Evolutionary conservation across 139 green algal species (phyloP).

Genomic region (Chlamydomonas asymmetrica): DNA sequence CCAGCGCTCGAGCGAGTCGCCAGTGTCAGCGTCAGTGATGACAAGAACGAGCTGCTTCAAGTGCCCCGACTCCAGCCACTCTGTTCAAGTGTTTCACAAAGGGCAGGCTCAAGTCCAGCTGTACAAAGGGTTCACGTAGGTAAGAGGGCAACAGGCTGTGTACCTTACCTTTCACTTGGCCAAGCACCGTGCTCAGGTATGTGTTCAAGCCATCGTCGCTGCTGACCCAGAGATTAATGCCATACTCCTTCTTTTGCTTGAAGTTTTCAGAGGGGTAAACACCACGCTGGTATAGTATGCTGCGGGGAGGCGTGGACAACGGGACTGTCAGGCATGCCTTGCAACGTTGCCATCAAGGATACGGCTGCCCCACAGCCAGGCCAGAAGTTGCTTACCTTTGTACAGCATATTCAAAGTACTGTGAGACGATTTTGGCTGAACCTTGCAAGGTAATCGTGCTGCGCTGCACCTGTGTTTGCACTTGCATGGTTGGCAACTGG

Average conservation of each 20-base stretch:
- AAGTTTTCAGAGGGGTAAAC: constrained; percentile 93
- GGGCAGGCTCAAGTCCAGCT: too few species aligned
- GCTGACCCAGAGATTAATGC: constrained; percentile 86
- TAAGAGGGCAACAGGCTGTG: too few species aligned
- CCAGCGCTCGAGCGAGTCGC: constrained; percentile 93
- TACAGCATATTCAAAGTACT: constrained; percentile 95
- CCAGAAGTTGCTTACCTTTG: constrained; percentile 60
- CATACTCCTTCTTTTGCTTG: constrained; percentile 87
- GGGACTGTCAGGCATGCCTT: neutral
- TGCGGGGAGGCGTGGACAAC: constrained; percentile 33
- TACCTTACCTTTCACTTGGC: constrained; percentile 76
- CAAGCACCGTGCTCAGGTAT: constrained; percentile 83
- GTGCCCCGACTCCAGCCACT: constrained; percentile 81
- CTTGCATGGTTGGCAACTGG: too few species aligned
- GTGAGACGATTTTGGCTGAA: constrained; percentile 80
- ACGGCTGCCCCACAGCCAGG: neutral
- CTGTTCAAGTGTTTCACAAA: constrained; percentile 45
- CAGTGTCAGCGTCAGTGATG: constrained; percentile 60
- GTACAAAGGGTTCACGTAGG: too few species aligned
- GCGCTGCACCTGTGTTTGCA: constrained; percentile 39
- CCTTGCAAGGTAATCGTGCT: constrained; percentile 92
- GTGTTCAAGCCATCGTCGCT: constrained; percentile 71
- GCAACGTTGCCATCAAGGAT: neutral
- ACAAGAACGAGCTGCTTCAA: constrained; percentile 95
- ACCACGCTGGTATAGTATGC: constrained; percentile 96